Evolutionary conservation across 495 filamentous ascomycete species (phyloP).

Genomic region (Neurospora sp.): DNA sequence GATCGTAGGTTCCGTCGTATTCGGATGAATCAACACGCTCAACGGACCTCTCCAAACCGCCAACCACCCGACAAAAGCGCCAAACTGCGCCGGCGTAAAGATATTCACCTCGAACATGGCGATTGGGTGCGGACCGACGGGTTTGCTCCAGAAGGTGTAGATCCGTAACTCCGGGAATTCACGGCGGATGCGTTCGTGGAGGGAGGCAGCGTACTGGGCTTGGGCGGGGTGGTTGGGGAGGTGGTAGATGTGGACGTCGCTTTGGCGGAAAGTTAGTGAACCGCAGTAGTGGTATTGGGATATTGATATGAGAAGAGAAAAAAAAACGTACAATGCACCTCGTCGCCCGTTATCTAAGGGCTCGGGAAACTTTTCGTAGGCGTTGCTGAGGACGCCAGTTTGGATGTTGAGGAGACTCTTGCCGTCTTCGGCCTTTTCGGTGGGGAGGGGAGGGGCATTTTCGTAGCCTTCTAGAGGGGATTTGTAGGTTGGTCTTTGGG

Average conservation of each 20-base stretch:
- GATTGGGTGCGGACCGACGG: conserved; percentile 71
- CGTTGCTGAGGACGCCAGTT: conserved; percentile 45
- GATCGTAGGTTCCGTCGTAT: conserved; percentile 40
- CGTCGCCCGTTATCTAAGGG: conserved; percentile 51
- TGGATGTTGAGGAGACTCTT: conserved; percentile 55
- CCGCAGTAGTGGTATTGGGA: not conserved
- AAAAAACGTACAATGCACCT: conserved; percentile 47
- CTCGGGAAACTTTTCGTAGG: conserved; percentile 54
- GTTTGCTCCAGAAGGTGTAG: conserved; percentile 65
- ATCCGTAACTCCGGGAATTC: conserved; percentile 86
- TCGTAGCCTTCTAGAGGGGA: conserved; percentile 63
- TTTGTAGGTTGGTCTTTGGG: conserved; percentile 38
- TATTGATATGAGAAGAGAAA: not conserved
- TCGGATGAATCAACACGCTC: conserved; percentile 72
- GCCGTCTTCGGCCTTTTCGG: conserved; percentile 54
- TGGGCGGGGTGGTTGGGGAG: conserved; percentile 56
- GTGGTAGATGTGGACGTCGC: conserved; percentile 77
- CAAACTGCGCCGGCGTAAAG: conserved; percentile 77
- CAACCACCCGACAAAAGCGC: conserved; percentile 79
- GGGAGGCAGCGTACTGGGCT: conserved; percentile 37
- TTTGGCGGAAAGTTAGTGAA: not conserved
- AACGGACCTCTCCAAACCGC: conserved; percentile 75
- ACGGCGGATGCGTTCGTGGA: conserved; percentile 46
- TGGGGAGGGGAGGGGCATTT: conserved; percentile 46
- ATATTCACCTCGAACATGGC: conserved; percentile 92